These are phyloP conservation scores for Penicillium atrosanguineum DNA, from an alignment of 495 filamentous ascomycete species.

Conservation along the genomic window DNA sequence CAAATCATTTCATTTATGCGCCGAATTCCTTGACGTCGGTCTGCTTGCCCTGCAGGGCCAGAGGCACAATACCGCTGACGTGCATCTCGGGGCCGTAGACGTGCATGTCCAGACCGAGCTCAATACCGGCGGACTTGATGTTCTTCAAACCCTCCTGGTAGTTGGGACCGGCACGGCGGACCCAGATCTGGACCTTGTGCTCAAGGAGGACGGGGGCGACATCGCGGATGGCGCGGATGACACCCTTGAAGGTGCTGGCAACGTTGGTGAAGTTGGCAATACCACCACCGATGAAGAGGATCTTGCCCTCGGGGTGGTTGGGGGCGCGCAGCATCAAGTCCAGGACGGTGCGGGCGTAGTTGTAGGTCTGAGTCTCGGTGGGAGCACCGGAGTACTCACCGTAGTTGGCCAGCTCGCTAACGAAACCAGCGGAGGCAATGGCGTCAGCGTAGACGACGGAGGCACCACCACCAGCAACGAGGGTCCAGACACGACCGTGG, in stretches of 20 bases:
- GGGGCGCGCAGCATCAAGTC: slow-evolving; percentile 97
- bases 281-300: slow-evolving; percentile 98
- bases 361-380: slow-evolving; percentile 96
- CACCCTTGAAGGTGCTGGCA: slow-evolving; percentile 98
- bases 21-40: slow-evolving; percentile 51
- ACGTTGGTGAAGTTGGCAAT: slow-evolving; percentile 99
- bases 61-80: slow-evolving; percentile 66
- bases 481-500: slow-evolving; percentile 90
- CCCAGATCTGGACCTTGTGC: slow-evolving; percentile 99
- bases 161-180: slow-evolving; percentile 97
- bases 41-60: slow-evolving; percentile 63
- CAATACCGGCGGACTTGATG: slow-evolving; percentile 93
- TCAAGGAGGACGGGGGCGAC: slow-evolving; percentile 81
- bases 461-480: slow-evolving; percentile 98
- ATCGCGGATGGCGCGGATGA: slow-evolving; percentile 95
- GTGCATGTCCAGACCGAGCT: slow-evolving; percentile 91
- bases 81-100: slow-evolving; percentile 98
- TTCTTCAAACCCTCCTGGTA: slow-evolving; percentile 99
- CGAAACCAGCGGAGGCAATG: slow-evolving; percentile 94
- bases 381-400: slow-evolving; percentile 99
- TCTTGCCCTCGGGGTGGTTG: slow-evolving; percentile 82
- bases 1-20: slow-evolving; percentile 31
- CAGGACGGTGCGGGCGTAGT: slow-evolving; percentile 94
- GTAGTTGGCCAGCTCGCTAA: slow-evolving; percentile 97
- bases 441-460: slow-evolving; percentile 99